A percentile compares a stretch with the other conserved stretches of the same genome.
These are phyloP conservation scores for Limtongia smithiae DNA, from an alignment of 805 yeast species.

Conservation along the genomic window DNA sequence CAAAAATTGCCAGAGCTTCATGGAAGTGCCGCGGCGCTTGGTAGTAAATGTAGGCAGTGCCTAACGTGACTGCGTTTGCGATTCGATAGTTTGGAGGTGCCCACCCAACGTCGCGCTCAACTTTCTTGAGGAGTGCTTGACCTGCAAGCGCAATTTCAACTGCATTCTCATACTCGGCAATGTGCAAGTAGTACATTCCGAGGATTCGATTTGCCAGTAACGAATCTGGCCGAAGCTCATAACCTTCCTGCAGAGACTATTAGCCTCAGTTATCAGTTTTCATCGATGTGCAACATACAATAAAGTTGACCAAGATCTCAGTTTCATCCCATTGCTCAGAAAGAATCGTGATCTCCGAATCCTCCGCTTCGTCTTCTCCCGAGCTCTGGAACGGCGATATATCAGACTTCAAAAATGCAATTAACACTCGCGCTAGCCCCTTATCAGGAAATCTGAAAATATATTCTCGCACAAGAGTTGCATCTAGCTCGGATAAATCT, in stretches of 20 bases:
- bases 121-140: constrained; percentile 41
- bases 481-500: constrained; percentile 49
- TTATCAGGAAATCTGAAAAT: constrained; percentile 54
- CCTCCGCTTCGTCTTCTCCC: background rate
- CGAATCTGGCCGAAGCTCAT: constrained; percentile 40
- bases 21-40: constrained; percentile 88
- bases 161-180: constrained; percentile 62
- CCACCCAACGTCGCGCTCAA: constrained; percentile 4
- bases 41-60: constrained; percentile 71
- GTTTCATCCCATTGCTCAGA: constrained; percentile 16
- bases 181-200: constrained; percentile 55
- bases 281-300: background rate
- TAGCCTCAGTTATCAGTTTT: background rate
- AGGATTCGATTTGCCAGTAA: constrained; percentile 64
- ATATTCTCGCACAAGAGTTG: constrained; percentile 48
- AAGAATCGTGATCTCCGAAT: background rate
- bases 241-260: constrained; percentile 42
- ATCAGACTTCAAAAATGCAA: constrained; percentile 63
- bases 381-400: constrained; percentile 52
- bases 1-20: constrained; percentile 69
- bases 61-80: constrained; percentile 44
- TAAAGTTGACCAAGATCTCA: constrained; percentile 9
- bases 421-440: constrained; percentile 60
- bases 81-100: constrained; percentile 2
- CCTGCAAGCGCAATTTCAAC: constrained; percentile 59